These are phyloP conservation scores for Trichoderma polysporum DNA, from an alignment of 2,329 filamentous ascomycete genomes.

Conservation along the genomic window DNA sequence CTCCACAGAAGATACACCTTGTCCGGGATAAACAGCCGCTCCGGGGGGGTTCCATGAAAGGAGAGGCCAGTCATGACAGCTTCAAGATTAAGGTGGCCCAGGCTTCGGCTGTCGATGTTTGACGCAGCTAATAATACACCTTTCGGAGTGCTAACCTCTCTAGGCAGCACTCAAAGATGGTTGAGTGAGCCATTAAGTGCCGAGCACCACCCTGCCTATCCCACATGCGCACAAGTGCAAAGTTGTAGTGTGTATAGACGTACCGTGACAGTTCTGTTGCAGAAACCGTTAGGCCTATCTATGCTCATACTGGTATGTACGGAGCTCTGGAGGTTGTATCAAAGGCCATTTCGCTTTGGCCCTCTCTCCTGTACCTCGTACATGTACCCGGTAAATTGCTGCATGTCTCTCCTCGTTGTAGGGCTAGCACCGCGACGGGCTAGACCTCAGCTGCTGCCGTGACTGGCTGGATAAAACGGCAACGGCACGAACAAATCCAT, in stretches of 20 bases:
- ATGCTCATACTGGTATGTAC: too few relatives aligned
- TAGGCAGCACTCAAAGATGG: not conserved
- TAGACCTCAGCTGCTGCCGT: not conserved
- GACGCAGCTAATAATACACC: not conserved
- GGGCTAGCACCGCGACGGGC: not conserved
- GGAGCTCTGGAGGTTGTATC: too few relatives aligned
- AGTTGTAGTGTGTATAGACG: not conserved
- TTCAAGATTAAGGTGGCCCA: not conserved
- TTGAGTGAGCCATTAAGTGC: constrained; percentile 9
- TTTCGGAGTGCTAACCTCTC: not conserved
- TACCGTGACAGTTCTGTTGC: too few relatives aligned
- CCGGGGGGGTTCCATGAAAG: constrained; percentile 13
- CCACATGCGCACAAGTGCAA: not conserved
- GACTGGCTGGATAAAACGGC: constrained; percentile 16
- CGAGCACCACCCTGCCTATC: not conserved
- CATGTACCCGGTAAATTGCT: not conserved
- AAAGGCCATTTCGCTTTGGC: not conserved
- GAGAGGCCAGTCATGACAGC: constrained; percentile 7
- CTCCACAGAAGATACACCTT: not conserved
- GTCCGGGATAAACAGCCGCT: not conserved
- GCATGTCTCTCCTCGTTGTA: not conserved
- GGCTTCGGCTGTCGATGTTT: constrained; percentile 13
- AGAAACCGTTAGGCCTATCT: too few relatives aligned
- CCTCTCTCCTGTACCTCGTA: not conserved
- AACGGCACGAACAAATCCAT: not conserved